These are phyloP conservation scores for Hypoxylon rickii DNA, from an alignment of 495 filamentous ascomycete species.

Conservation along the genomic window DNA sequence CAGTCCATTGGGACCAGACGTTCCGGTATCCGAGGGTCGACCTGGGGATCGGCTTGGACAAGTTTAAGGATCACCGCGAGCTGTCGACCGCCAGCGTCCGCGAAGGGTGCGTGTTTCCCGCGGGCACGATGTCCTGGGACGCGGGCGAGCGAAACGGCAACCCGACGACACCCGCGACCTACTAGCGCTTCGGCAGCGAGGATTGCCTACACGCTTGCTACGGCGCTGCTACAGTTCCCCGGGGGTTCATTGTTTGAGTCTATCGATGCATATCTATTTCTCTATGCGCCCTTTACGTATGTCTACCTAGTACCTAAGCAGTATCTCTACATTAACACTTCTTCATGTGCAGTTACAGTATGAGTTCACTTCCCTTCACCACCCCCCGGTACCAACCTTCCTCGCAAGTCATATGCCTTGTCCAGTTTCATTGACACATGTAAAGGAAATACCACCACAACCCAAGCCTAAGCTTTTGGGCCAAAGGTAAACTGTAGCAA, in stretches of 20 bases:
- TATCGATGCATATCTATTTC: too few relatives aligned
- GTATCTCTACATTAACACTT: too few relatives aligned
- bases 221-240: neutral
- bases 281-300: too few relatives aligned
- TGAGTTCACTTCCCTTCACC: too few relatives aligned
- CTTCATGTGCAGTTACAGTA: too few relatives aligned
- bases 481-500: too few relatives aligned
- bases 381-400: too few relatives aligned
- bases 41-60: conserved; percentile 12
- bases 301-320: too few relatives aligned
- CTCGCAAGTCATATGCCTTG: too few relatives aligned
- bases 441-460: too few relatives aligned
- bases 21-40: conserved; percentile 1
- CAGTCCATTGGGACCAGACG: neutral
- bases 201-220: neutral
- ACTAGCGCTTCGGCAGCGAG: neutral
- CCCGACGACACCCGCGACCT: neutral
- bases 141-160: neutral
- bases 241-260: conserved; percentile 8
- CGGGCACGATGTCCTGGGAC: conserved; percentile 10
- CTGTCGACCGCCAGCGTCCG: neutral
- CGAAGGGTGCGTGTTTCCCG: conserved; percentile 6
- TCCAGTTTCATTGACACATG: too few relatives aligned
- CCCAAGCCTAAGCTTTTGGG: too few relatives aligned
- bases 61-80: conserved; percentile 6